Evolutionary conservation across 441 rosid species (phyloP), one percentile per base, ranked within the genome.

Genomic region (Jatropha podagrica): DNA sequence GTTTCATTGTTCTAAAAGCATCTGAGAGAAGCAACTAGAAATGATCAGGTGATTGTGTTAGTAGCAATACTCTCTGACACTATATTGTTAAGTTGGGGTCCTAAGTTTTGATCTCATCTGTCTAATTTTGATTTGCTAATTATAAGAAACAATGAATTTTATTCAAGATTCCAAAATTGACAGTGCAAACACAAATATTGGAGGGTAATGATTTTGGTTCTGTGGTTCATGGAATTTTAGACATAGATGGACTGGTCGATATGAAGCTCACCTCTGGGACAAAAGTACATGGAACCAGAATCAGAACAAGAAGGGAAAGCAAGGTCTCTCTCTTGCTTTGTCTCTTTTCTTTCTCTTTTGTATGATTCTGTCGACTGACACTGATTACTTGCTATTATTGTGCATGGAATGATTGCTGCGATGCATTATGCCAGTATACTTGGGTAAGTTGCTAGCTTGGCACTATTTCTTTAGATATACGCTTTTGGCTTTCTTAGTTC

Each of bases 211-310:
- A 18, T 23, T 23, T 20, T 72, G 42, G 26, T 18, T 27, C 69
- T 72, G 15, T 51, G 44, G 26, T 73, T 20, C 32, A 44, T 79
- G 62, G 27, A 78, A 73, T 78, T 65, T 63, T 79, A 95, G 98
- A 82, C 99, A 93, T 78, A 87, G 98, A 83, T 93, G 99, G 97
- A 95, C 97, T 48, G 98, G 98, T 67, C 86, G 98, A 78, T 95
- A 85, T 69, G 99, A 95, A 72, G 99, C 99, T 70, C 99, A 95
- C 72, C 95, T 95, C 26, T 95, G 98, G 99, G 98, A 95, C 75
- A 95, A 91, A 84, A 86, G 83, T 78, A 91, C 96, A 4, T 95
- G 99, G 97, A 95, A 95, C 77, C 86, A 85, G 81, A 85, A 88
- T 81, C 97, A 95, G 82, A 93, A 88, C 85, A 95, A 95, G 84